Base-by-base conservation (phyloP, 2,329 filamentous ascomycete species). In the Botrytis galanthina region DNA sequence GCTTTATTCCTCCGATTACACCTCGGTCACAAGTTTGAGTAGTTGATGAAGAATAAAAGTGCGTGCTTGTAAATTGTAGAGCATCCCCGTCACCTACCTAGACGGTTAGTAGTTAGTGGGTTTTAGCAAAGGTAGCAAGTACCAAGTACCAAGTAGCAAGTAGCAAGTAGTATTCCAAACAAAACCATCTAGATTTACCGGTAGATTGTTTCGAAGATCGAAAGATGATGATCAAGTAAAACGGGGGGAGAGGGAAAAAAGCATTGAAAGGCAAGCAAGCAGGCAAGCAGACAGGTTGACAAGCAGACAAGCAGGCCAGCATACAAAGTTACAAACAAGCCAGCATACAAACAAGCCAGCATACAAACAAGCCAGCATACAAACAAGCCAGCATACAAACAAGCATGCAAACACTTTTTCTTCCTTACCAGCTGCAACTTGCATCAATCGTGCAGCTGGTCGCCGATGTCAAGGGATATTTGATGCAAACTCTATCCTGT, bases 391-490 rank as follows among this genome's bases (percentile, higher is more conserved):
- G 35, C 32, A 51, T 9, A 0, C 42, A 67, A 48, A 8, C 44
- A 68, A n/a, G 26, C 51, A 54, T n/a, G n/a, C 51, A n/a, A 57
- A n/a, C 51, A 57, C 51, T 57, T 51, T 51, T 51, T n/a, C 48
- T n/a, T 54, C 51, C n/a, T 57, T 32, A 29, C n/a, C 22, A 20
- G 46, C 22, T 29, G 66, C 37, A 39, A 42, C 46, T 29, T 29
- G 66, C 37, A 39, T 59, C 46, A 69, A 68, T 68, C 12, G 66
- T 69, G 46, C 46, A 54, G 37, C 18, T 59, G 35, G 66, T 69
- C 66, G 66, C 35, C 66, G 66, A 69, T 51, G 35, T 68, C 48
- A 69, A 59, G 48, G 48, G 39, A 59, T 44, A 22, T 29, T 69
- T 57, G 48, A 69, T 69, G 48, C 66, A 57, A 69, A 69, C 16